Base-by-base conservation (phyloP, 2,329 filamentous ascomycete species). In the Coniochaeta sp. region DNA sequence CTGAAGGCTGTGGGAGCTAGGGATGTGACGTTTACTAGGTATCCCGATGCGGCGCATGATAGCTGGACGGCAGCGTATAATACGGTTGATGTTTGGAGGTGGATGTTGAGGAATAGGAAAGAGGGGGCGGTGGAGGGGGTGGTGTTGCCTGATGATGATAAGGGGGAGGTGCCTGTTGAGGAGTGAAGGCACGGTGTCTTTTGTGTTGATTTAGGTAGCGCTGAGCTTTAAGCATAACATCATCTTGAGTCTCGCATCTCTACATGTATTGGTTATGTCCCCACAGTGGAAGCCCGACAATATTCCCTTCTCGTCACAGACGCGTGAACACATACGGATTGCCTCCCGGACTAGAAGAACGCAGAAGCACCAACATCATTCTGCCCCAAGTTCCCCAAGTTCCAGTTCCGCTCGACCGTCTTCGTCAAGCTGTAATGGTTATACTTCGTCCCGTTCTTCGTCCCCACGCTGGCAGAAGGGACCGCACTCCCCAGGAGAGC, bases 371-470 rank as follows among this genome's bases (percentile, higher is more conserved):
- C 50, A 1, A 57, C 57, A 50, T 60, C 59, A 24, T 62, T 60
- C 53, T 60, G 54, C 1, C 61, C 61, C 33, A 64, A 53, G 13
- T 56, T 52, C 0, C 61, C 62, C 48, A 64, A 35, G 10, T 30
- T 49, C 63, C 63, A 64, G 30, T 64, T 64, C 13, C 60, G 51
- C 48, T 64, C 61, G 3, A 59, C 61, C 16, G 62, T 63, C 55
- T 62, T 63, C 13, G 52, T 52, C 47, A 63, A 53, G 48, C 60
- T 62, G 48, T 65, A 64, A 26, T 64, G 63, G 42, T 58, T 59
- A 45, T 57, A 63, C 16, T 48, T 47, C 9, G 58, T 62, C 9
- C 55, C 60, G 49, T 59, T 51, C 2, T 54, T 60, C 6, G 61
- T 63, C 18, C 61, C 62, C 32, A 60, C 55, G 48, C 59, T 53